These are phyloP conservation scores for Craterostigma plantagineum DNA, from an alignment of 257 asterid genomes.

Conservation along the genomic window DNA sequence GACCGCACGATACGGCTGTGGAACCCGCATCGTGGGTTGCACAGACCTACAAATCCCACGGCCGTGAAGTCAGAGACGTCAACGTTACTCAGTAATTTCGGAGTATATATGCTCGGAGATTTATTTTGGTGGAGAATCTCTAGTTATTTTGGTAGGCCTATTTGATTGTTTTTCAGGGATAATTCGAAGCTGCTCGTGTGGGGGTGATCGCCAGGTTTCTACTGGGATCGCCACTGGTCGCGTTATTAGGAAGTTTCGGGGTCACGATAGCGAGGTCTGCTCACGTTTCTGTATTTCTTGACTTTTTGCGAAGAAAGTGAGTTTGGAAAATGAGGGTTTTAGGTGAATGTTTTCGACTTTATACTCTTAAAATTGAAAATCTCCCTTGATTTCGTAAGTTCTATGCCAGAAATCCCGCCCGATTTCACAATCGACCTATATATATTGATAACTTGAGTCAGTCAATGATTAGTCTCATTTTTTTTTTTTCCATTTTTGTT, in stretches of 20 bases:
- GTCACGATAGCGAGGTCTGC: constrained; percentile 92
- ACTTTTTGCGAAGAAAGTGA: background rate
- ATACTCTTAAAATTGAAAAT: too few species aligned
- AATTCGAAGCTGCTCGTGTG: constrained; percentile 83
- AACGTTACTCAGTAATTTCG: constrained; percentile 45
- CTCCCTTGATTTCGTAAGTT: too few species aligned
- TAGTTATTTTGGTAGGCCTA: too few species aligned
- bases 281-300: background rate
- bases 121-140: too few species aligned
- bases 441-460: too few species aligned
- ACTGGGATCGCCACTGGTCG: constrained; percentile 91
- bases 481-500: too few species aligned
- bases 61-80: constrained; percentile 90
- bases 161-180: constrained; percentile 27
- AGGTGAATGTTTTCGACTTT: too few species aligned
- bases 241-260: constrained; percentile 85
- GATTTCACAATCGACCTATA: too few species aligned
- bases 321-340: too few species aligned
- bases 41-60: constrained; percentile 81
- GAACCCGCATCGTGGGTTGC: constrained; percentile 95
- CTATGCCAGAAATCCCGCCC: too few species aligned
- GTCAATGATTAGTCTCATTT: too few species aligned
- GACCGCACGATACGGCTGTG: constrained; percentile 88
- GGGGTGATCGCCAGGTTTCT: constrained; percentile 90
- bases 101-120: too few species aligned